Evolutionary conservation across 257 asterid genomes (phyloP).

Genomic region (Verbena officinalis): DNA sequence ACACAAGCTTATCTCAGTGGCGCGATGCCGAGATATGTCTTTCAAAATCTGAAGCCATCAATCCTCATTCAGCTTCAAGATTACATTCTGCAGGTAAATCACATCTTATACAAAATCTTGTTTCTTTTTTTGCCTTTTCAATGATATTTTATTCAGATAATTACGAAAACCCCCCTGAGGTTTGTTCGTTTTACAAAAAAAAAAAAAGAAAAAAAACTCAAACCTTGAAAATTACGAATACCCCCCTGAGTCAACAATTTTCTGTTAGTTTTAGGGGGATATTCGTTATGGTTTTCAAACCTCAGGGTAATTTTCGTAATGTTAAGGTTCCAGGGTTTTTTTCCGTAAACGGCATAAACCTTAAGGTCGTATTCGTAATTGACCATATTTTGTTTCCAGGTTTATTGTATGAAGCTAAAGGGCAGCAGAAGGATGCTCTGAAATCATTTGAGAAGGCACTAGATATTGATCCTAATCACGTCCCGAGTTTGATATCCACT

Average conservation of each 20-base stretch:
- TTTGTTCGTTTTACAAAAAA: too few species aligned
- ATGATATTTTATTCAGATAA: too few species aligned
- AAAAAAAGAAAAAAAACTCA: too few species aligned
- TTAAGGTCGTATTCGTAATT: too few species aligned
- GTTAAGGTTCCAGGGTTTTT: too few species aligned
- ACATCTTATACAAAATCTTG: not conserved
- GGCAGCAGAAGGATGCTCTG: slow-evolving; percentile 67
- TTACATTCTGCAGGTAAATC: slow-evolving; percentile 71
- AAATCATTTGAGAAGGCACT: slow-evolving; percentile 67
- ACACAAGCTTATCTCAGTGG: slow-evolving; percentile 84
- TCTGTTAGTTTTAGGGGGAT: too few species aligned
- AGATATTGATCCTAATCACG: slow-evolving; percentile 76
- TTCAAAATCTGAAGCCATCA: slow-evolving; percentile 73
- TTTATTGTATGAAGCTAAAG: slow-evolving; percentile 61
- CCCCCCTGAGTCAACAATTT: too few species aligned
- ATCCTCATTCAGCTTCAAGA: slow-evolving; percentile 87
- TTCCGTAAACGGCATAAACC: too few species aligned
- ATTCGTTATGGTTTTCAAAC: too few species aligned
- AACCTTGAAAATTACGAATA: too few species aligned
- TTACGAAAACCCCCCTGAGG: too few species aligned
- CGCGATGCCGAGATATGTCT: slow-evolving; percentile 89
- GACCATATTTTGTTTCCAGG: slow-evolving; percentile 47
- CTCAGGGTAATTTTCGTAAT: too few species aligned
- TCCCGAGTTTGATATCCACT: slow-evolving; percentile 78
- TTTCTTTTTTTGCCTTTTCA: not conserved